Evolutionary conservation across 2,329 filamentous ascomycete species (phyloP).

Genomic region (Esteya vermicola): DNA sequence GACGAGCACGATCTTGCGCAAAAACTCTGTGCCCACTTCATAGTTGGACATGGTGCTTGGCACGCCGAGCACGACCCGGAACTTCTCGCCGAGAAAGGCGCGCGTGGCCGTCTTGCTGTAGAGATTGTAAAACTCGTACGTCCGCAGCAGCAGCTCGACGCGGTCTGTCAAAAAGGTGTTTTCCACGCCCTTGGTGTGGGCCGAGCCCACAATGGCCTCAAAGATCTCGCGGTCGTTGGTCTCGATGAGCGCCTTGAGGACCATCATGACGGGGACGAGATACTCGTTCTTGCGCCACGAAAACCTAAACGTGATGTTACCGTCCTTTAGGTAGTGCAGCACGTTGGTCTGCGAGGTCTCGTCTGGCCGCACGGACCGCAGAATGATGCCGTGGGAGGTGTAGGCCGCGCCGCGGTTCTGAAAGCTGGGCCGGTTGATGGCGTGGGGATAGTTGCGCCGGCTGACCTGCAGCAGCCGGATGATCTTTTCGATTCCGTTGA

Average conservation of each 20-base stretch:
- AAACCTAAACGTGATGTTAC: slow-evolving; percentile 93
- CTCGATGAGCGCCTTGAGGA: slow-evolving; percentile 85
- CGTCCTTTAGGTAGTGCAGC: slow-evolving; percentile 87
- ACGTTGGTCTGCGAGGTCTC: slow-evolving; percentile 97
- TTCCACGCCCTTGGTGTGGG: slow-evolving; percentile 60
- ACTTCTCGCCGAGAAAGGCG: slow-evolving; percentile 79
- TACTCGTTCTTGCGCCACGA: slow-evolving; percentile 97
- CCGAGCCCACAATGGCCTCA: slow-evolving; percentile 72
- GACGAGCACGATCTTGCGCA: slow-evolving; percentile 79
- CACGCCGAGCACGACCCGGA: slow-evolving; percentile 74
- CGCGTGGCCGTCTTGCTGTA: slow-evolving; percentile 73
- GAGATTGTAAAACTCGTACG: slow-evolving; percentile 80
- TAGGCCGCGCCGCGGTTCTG: slow-evolving; percentile 75
- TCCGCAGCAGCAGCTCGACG: slow-evolving; percentile 79
- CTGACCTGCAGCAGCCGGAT: slow-evolving; percentile 85
- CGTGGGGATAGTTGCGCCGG: slow-evolving; percentile 87
- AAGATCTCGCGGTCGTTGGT: slow-evolving; percentile 96
- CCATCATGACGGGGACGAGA: slow-evolving; percentile 91
- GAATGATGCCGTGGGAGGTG: slow-evolving; percentile 78
- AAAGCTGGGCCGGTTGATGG: slow-evolving; percentile 84
- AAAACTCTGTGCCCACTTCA: slow-evolving; percentile 80
- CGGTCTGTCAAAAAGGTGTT: slow-evolving; percentile 94
- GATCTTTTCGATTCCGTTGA: slow-evolving; percentile 95
- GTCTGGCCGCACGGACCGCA: slow-evolving; percentile 87
- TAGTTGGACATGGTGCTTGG: slow-evolving; percentile 74